Evolutionary conservation across 2,329 filamentous ascomycete species (phyloP).

Genomic region (Malbranchea zuffiana): DNA sequence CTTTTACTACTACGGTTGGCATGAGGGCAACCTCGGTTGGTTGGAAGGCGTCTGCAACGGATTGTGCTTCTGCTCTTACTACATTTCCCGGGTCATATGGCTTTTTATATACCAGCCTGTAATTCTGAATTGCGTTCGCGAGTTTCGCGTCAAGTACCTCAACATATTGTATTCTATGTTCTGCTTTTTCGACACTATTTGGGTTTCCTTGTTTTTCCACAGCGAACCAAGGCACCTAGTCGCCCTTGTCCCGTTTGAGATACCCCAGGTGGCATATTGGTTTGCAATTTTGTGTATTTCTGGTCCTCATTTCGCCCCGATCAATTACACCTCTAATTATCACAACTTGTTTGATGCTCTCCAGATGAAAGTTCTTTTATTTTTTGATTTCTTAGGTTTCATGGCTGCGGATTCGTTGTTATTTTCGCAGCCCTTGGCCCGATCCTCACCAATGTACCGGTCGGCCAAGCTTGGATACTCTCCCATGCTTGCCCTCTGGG

Average conservation of each 20-base stretch:
- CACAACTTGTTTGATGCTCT: not conserved
- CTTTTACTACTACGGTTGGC: too few species aligned
- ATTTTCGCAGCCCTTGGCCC: not conserved
- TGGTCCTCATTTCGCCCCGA: too few species aligned
- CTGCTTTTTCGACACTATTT: not conserved
- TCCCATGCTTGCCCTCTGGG: not conserved
- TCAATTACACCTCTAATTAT: not conserved
- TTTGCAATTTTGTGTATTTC: constrained; percentile 1
- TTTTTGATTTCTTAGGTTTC: not conserved
- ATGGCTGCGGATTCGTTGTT: not conserved
- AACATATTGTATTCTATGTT: too few species aligned
- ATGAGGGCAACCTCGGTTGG: too few species aligned
- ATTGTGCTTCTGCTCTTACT: not conserved
- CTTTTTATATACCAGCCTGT: not conserved
- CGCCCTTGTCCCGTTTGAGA: constrained; percentile 5
- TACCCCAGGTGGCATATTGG: constrained; percentile 11
- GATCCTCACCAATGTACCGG: too few species aligned
- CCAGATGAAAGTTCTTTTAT: not conserved
- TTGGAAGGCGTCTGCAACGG: too few species aligned
- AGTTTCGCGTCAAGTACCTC: too few species aligned
- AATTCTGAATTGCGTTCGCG: too few species aligned
- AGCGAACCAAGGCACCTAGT: not conserved
- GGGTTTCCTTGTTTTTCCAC: not conserved
- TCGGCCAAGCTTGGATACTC: too few species aligned
- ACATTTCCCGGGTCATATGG: not conserved